Evolutionary conservation across 2,329 filamentous ascomycete genomes (phyloP).

Genomic region (Fusarium tupiense): DNA sequence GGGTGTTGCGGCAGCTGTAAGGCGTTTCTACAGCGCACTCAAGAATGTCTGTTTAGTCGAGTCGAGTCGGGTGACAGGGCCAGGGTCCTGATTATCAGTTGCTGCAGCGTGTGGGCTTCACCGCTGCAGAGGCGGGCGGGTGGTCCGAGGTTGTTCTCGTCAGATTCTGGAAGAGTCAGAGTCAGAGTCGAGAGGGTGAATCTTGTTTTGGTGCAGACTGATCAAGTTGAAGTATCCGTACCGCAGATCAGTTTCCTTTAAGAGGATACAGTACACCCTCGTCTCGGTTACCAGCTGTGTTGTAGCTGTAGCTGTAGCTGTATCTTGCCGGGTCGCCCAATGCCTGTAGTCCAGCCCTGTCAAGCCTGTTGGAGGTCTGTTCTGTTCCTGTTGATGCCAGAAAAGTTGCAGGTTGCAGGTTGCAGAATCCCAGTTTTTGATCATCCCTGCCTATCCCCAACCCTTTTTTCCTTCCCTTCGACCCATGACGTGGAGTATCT

Average conservation of each 20-base stretch:
- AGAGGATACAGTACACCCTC: neutral
- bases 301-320: neutral
- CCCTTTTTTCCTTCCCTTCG: slow-evolving; percentile 19
- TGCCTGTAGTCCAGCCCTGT: slow-evolving; percentile 7
- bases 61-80: neutral
- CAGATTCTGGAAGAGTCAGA: slow-evolving; percentile 20
- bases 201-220: slow-evolving; percentile 22
- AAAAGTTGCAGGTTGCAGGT: slow-evolving; percentile 19
- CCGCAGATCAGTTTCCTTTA: slow-evolving; percentile 11
- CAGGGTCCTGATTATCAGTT: slow-evolving; percentile 10
- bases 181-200: slow-evolving; percentile 1
- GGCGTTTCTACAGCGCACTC: neutral
- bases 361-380: neutral
- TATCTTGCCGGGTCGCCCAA: neutral
- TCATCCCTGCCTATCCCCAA: slow-evolving; percentile 27
- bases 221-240: slow-evolving; percentile 17
- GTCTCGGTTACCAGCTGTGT: neutral
- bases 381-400: slow-evolving; percentile 7
- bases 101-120: slow-evolving; percentile 14
- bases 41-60: neutral
- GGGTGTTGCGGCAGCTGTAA: slow-evolving; percentile 5
- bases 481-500: slow-evolving; percentile 42
- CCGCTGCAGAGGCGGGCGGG: slow-evolving; percentile 22
- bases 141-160: slow-evolving; percentile 24
- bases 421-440: slow-evolving; percentile 13